Evolutionary conservation across 2,329 filamentous ascomycete genomes (phyloP).

Genomic region (Monosporascus sp.): DNA sequence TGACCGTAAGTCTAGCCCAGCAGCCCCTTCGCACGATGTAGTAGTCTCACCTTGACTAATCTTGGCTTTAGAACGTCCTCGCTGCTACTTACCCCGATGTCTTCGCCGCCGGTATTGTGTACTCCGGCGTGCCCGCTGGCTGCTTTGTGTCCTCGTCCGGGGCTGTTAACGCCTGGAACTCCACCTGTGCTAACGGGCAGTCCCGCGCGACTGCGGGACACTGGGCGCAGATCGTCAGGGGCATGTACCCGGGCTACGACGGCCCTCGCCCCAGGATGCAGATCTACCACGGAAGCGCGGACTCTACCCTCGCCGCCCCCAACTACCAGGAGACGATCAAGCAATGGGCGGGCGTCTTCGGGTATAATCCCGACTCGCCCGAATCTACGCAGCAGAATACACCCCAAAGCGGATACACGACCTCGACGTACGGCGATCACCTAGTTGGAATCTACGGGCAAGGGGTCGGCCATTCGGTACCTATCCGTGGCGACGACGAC

Average conservation of each 20-base stretch:
- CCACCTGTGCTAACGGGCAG: conserved; percentile 43
- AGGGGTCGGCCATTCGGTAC: conserved; percentile 7
- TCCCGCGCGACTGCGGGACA: conserved; percentile 35
- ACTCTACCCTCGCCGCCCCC: conserved; percentile 8
- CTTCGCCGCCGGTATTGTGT: conserved; percentile 39
- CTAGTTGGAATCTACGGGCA: conserved; percentile 6
- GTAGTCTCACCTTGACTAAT: too few species aligned
- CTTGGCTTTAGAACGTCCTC: conserved; percentile 32
- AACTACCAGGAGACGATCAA: conserved; percentile 23
- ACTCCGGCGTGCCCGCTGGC: conserved; percentile 38
- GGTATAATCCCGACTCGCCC: conserved; percentile 9
- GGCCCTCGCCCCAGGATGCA: conserved; percentile 26
- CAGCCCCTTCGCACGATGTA: too few species aligned
- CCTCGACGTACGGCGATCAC: conserved; percentile 8
- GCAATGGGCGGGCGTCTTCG: conserved; percentile 32
- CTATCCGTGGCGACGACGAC: conserved; percentile 8
- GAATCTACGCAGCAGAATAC: conserved; percentile 1
- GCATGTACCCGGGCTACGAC: conserved; percentile 30
- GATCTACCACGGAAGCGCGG: conserved; percentile 28
- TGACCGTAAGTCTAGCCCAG: conserved; percentile 31
- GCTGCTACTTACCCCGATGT: conserved; percentile 42
- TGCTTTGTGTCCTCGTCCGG: conserved; percentile 38
- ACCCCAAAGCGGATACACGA: conserved; percentile 7
- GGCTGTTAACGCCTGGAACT: conserved; percentile 43
- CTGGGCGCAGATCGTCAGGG: conserved; percentile 42